These are phyloP conservation scores for Aspergillus jensenii DNA, from an alignment of 2,329 filamentous ascomycete species.

Conservation along the genomic window DNA sequence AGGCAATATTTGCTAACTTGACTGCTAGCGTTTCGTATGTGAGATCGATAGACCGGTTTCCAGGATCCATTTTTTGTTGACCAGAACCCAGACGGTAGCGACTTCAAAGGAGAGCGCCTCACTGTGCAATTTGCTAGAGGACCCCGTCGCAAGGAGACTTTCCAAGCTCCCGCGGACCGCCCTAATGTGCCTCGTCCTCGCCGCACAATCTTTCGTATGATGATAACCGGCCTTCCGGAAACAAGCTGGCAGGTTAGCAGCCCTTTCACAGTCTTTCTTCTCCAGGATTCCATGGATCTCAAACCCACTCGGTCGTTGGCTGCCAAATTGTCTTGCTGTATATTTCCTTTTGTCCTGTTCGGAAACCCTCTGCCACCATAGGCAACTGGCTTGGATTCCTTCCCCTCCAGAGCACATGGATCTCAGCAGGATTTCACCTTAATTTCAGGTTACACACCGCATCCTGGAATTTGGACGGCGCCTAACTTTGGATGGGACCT, in stretches of 20 bases:
- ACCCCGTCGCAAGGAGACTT: conserved; percentile 67
- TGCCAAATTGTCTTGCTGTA: conserved; percentile 17
- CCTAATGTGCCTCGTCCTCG: conserved; percentile 73
- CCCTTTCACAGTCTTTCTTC: conserved; percentile 29
- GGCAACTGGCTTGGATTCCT: not conserved
- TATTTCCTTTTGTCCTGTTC: not conserved
- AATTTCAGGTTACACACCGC: not conserved
- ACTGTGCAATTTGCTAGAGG: conserved; percentile 98
- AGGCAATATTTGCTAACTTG: conserved; percentile 22
- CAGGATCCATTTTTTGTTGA: conserved; percentile 31
- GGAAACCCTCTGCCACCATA: not conserved
- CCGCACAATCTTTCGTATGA: conserved; percentile 94
- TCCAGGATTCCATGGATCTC: conserved; percentile 27
- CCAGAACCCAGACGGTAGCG: conserved; percentile 74
- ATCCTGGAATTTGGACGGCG: not conserved
- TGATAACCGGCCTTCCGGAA: conserved; percentile 95
- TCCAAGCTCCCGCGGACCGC: conserved; percentile 63
- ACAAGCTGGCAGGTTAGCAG: conserved; percentile 99
- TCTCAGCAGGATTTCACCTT: not conserved
- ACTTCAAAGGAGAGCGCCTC: conserved; percentile 96
- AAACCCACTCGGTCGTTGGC: conserved; percentile 14
- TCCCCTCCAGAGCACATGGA: not conserved
- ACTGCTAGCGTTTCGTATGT: conserved; percentile 56
- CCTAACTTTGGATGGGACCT: conserved; percentile 2
- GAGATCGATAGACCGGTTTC: conserved; percentile 60